Conservation (phyloP, 257 asterid genomes). For the Gentiana dahurica region DNA sequence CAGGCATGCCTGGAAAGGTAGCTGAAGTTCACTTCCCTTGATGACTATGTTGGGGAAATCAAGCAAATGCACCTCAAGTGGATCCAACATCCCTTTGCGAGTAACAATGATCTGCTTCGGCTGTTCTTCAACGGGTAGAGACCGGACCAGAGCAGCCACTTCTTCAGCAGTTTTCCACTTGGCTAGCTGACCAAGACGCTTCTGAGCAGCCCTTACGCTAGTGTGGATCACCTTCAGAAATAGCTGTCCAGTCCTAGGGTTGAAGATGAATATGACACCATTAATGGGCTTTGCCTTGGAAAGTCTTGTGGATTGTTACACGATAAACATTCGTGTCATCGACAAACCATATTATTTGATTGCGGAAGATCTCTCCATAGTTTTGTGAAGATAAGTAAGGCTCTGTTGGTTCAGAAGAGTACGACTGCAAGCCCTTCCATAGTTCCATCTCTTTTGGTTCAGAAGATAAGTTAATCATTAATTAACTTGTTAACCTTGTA, state of each 20-base stretch:
- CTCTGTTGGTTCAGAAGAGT: conserved; percentile 89
- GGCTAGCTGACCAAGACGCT: conserved; percentile 86
- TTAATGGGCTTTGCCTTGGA: conserved; percentile 83
- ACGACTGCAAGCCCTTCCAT: conserved; percentile 75
- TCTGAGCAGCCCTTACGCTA: conserved; percentile 90
- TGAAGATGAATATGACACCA: conserved; percentile 85
- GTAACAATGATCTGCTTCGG: conserved; percentile 81
- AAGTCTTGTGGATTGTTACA: conserved; percentile 86
- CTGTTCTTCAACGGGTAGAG: conserved; percentile 82
- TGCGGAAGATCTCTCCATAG: conserved; percentile 89
- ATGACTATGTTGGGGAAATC: conserved; percentile 56
- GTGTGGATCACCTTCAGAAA: conserved; percentile 75
- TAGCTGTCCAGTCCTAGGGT: conserved; percentile 84
- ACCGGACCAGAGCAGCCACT: conserved; percentile 82
- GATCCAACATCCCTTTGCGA: conserved; percentile 86
- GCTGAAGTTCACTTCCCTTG: conserved; percentile 86
- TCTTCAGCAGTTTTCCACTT: conserved; percentile 95
- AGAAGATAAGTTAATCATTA: too few species aligned
- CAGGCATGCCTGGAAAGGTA: conserved; percentile 89
- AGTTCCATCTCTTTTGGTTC: conserved; percentile 1
- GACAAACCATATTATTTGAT: conserved; percentile 89
- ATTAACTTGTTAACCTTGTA: too few species aligned
- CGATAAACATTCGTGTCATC: conserved; percentile 93
- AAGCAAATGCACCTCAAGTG: conserved; percentile 78
- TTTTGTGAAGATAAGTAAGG: conserved; percentile 88